These are phyloP conservation scores for Spatholobus suberectus DNA, from an alignment of 306 rosid genomes.

Conservation along the genomic window DNA sequence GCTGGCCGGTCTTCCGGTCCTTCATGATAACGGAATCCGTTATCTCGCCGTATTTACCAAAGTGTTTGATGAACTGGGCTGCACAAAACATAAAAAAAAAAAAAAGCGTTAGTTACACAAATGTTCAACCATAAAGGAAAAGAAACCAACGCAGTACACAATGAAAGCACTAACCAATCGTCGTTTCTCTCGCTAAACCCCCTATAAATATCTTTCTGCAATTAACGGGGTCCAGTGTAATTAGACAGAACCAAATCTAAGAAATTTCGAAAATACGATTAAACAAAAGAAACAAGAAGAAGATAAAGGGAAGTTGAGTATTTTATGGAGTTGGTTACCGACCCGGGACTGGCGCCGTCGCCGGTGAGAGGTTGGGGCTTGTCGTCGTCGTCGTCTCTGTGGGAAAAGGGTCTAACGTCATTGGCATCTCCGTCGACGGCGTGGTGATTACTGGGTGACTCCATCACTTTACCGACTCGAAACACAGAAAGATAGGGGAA, in stretches of 20 bases:
- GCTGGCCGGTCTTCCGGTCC: slow-evolving; percentile 92
- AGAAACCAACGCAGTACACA: slow-evolving; percentile 1
- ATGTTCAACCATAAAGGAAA: background rate
- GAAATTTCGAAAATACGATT: background rate
- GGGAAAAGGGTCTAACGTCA: slow-evolving; percentile 55
- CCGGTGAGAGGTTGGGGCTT: slow-evolving; percentile 79
- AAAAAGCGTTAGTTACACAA: background rate
- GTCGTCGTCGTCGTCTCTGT: slow-evolving; percentile 63
- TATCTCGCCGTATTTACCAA: slow-evolving; percentile 85
- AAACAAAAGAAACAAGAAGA: background rate
- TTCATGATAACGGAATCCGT: slow-evolving; percentile 93
- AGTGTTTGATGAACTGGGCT: slow-evolving; percentile 88
- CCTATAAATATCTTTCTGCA: slow-evolving; percentile 96
- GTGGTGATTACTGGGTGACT: slow-evolving; percentile 56
- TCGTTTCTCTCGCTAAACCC: slow-evolving; percentile 95
- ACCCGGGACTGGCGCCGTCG: slow-evolving; percentile 99
- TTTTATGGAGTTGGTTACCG: slow-evolving; percentile 19
- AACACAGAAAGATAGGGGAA: background rate
- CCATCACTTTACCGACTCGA: slow-evolving; percentile 52
- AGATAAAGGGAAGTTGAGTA: background rate
- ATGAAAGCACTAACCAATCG: slow-evolving; percentile 68
- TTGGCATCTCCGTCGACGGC: slow-evolving; percentile 57
- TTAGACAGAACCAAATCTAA: slow-evolving; percentile 39
- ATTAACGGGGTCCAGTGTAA: slow-evolving; percentile 41
- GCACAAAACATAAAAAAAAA: slow-evolving; percentile 17